Conservation (phyloP, 2,329 filamentous ascomycete species). For the Penicillium janthinellum region DNA sequence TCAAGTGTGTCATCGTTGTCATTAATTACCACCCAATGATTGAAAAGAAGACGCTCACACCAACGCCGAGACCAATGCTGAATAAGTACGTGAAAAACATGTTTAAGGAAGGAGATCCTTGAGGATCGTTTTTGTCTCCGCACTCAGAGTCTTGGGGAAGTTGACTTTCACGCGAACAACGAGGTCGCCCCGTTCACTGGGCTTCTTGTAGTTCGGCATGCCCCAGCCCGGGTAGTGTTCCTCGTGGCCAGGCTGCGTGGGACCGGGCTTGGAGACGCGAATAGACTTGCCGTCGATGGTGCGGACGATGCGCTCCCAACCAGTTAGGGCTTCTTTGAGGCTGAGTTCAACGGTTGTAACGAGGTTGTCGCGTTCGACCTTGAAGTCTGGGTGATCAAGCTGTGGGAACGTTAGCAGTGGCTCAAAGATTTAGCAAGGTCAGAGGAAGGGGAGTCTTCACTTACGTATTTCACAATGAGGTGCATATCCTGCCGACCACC, state of each 20-base stretch:
- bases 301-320: conserved; percentile 86
- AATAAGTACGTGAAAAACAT: conserved; percentile 6
- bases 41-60: conserved; percentile 17
- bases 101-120: conserved; percentile 69
- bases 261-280: conserved; percentile 74
- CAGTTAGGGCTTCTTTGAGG: conserved; percentile 91
- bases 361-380: conserved; percentile 85
- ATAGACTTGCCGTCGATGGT: conserved; percentile 93
- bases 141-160: conserved; percentile 78
- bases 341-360: conserved; percentile 76
- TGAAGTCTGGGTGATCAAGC: conserved; percentile 85
- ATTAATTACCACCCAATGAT: conserved; percentile 18
- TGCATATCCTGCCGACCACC: conserved; percentile 94
- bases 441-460: conserved; percentile 31
- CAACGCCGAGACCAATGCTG: conserved; percentile 28
- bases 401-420: conserved; percentile 53
- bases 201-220: conserved; percentile 94
- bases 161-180: conserved; percentile 89
- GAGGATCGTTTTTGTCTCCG: conserved; percentile 76
- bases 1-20: conserved; percentile 17
- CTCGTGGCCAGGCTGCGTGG: conserved; percentile 79
- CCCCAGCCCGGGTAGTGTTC: conserved; percentile 83
- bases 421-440: not conserved
- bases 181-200: conserved; percentile 80
- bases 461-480: conserved; percentile 91